Conservation (phyloP, 2,329 filamentous ascomycete genomes). For the Xylariomycetidae sp. region DNA sequence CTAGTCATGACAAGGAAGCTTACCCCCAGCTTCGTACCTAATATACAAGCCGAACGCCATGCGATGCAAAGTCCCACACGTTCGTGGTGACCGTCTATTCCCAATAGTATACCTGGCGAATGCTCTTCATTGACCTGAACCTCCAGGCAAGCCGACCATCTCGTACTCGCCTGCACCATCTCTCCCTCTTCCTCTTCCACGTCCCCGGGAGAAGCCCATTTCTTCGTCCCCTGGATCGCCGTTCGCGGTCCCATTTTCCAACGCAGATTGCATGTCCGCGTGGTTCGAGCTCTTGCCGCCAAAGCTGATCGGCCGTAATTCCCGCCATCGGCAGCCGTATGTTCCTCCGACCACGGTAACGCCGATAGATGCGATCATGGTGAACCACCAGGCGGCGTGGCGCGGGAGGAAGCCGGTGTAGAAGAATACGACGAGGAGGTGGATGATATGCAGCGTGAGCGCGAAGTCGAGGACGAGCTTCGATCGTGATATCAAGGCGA, state of each 20-base stretch:
- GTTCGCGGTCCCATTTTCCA: constrained; percentile 15
- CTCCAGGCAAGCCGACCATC: constrained; percentile 50
- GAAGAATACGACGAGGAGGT: constrained; percentile 69
- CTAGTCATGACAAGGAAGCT: not conserved
- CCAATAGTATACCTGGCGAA: not conserved
- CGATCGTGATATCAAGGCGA: constrained; percentile 77
- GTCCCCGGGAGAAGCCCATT: constrained; percentile 43
- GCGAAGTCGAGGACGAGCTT: constrained; percentile 96
- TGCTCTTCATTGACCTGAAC: constrained; percentile 16
- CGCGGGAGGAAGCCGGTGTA: constrained; percentile 73
- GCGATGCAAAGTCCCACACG: constrained; percentile 11
- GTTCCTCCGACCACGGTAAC: constrained; percentile 60
- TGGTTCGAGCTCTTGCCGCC: constrained; percentile 51
- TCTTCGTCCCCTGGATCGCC: constrained; percentile 33
- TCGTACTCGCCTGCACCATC: constrained; percentile 58
- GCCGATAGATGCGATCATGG: constrained; percentile 42
- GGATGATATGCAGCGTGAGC: constrained; percentile 77
- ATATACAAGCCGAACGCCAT: constrained; percentile 16
- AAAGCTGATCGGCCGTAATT: constrained; percentile 83
- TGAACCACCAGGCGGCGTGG: constrained; percentile 80
- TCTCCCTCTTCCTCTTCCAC: constrained; percentile 45
- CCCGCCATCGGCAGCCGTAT: constrained; percentile 87
- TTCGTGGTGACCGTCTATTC: constrained; percentile 10
- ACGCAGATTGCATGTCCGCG: constrained; percentile 10
- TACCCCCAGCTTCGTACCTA: constrained; percentile 2